Percentiles rank a stretch among this genome's conserved stretches.
These are phyloP conservation scores for Puccinia horiana DNA, from an alignment of 1,284 basidiomycete genomes.

Conservation along the genomic window DNA sequence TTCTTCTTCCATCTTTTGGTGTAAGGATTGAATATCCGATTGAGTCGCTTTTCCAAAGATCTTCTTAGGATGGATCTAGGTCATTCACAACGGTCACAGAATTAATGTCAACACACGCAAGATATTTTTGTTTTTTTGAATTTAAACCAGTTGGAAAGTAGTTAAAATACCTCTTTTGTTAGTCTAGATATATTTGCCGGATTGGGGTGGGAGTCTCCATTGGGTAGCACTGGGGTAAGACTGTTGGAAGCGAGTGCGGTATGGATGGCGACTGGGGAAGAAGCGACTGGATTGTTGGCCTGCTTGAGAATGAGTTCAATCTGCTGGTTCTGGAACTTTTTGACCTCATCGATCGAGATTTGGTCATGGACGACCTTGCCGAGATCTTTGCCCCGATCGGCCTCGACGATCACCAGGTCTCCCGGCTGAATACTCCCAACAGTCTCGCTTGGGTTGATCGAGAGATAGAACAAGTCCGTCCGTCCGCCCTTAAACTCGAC, in stretches of 20 bases:
- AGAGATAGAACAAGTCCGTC: slow-evolving; percentile 88
- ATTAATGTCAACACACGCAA: too few relatives aligned
- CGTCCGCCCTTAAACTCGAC: slow-evolving; percentile 96
- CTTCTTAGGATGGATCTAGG: slow-evolving; percentile 93
- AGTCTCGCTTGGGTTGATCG: slow-evolving; percentile 62
- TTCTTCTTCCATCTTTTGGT: slow-evolving; percentile 83
- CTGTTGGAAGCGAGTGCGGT: not conserved
- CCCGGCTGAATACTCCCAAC: slow-evolving; percentile 67
- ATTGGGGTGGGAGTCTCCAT: not conserved
- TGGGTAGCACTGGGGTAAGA: not conserved
- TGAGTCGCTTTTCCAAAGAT: slow-evolving; percentile 88
- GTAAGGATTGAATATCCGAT: slow-evolving; percentile 76
- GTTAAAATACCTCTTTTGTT: slow-evolving; percentile 42
- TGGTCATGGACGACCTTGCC: slow-evolving; percentile 78
- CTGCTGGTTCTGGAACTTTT: slow-evolving; percentile 79
- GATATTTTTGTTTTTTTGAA: too few relatives aligned
- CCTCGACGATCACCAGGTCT: slow-evolving; percentile 94
- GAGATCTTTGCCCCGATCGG: slow-evolving; percentile 88
- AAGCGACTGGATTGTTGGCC: not conserved
- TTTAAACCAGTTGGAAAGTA: too few relatives aligned
- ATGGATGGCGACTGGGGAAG: not conserved
- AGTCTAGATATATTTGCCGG: slow-evolving; percentile 3
- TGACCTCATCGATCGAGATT: slow-evolving; percentile 86
- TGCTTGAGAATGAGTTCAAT: slow-evolving; percentile 54
- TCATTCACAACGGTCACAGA: too few relatives aligned